A percentile compares a stretch with the other conserved stretches of the same genome.
phyloP scores from a whole-genome alignment of 495 filamentous ascomycete genomes.

The Mytilinidion resinicola region DNA sequence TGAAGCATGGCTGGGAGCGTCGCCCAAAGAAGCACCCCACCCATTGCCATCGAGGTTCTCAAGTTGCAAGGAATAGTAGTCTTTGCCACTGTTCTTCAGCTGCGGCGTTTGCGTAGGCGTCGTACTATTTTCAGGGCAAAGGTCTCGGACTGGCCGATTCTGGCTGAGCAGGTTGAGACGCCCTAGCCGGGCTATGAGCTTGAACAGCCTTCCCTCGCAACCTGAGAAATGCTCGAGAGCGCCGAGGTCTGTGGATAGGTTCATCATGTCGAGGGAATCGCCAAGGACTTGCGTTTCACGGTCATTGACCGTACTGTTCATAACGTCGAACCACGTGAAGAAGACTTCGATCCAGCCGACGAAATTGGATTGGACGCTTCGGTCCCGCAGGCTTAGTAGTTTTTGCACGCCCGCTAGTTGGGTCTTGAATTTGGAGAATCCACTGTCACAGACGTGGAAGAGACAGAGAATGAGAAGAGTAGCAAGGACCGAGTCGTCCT shows the following conservation, averaged over 20 bases:
- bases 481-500: constrained; percentile 81
- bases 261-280: constrained; percentile 59
- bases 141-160: constrained; percentile 36
- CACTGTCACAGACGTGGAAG: constrained; percentile 89
- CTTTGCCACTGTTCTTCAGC: constrained; percentile 31
- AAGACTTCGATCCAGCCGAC: constrained; percentile 91
- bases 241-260: constrained; percentile 62
- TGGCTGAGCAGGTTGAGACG: constrained; percentile 86
- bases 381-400: constrained; percentile 73
- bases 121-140: constrained; percentile 33
- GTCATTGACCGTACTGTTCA: constrained; percentile 86
- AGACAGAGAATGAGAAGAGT: constrained; percentile 84
- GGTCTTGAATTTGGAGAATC: constrained; percentile 83
- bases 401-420: constrained; percentile 94
- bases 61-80: constrained; percentile 50
- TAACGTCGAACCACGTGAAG: constrained; percentile 94
- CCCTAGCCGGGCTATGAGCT: constrained; percentile 46
- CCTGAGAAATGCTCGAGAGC: constrained; percentile 81
- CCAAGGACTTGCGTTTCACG: constrained; percentile 81
- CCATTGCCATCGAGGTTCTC: constrained; percentile 59
- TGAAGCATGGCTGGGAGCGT: constrained; percentile 32
- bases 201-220: constrained; percentile 57
- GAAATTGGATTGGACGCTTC: constrained; percentile 55
- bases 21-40: constrained; percentile 40
- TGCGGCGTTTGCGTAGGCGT: constrained; percentile 27